Base-by-base conservation (phyloP, 176 grass and related monocot genomes). In the Hordeum marinum region DNA sequence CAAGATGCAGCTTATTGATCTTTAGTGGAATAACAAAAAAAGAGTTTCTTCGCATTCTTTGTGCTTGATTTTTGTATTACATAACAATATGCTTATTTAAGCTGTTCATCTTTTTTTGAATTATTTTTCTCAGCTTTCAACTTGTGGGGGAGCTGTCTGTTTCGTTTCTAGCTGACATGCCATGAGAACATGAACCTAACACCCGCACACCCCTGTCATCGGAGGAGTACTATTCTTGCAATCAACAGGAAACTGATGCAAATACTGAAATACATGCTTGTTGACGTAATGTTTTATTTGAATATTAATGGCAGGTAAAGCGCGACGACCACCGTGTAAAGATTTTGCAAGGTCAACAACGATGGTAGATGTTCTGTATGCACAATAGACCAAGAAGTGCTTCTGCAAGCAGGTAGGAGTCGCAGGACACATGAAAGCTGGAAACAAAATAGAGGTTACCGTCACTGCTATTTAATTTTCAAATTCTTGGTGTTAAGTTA, bases 121-220 rank as follows among this genome's bases (percentile, higher is more conserved):
- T 61, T 88, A 23, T 67, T 43, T 11, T 3, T 3, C 10, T 71
- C 90, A 97, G 92, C 89, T 31, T 94, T 92, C 79, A 87, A 88
- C 80, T 82, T 90, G 8, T 94, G 91, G 94, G 94, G 94, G 92
- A 88, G 90, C 40, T 90, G 90, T 66, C 79, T 94, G 37, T 94
- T 94, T 84, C 89, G 92, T 14, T 31, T 94, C 62, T 97, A 89
- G 68, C 26, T 32, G 20, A 70, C 65, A 81, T 72, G 66, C 29
- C 37, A 55, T 39, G 18, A 42, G 18, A 68, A 15, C 36, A 5
- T 37, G 18, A 68, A 15, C 36, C 37, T 81, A 7, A 8, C 26
- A 29, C 29, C 29, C 29, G 29, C 29, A 29, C 1, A 29, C 29
- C 29, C 29, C 29, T 1, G 29, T 29, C 29, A 29, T 29, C 29